Evolutionary conservation across 805 yeast genomes (phyloP), one percentile per base, ranked within the genome.

Genomic region (Brettanomyces sp.): DNA sequence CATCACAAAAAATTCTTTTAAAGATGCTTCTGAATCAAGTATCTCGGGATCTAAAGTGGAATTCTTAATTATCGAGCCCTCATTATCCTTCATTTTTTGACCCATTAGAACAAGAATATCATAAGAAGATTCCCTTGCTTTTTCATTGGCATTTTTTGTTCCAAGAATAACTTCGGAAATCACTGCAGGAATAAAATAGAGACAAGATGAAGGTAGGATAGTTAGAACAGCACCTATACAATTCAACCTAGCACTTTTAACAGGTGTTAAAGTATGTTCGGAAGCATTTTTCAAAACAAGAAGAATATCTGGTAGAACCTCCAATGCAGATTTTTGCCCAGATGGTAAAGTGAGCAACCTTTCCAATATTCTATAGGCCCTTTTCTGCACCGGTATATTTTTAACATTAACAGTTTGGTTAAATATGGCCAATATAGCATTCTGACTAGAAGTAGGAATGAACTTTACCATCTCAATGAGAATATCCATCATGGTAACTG

Each of bases 71-170:
- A 73, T 56, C 38, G 95, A 91, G 42, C 86, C 85, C 18, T 65
- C 63, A 43, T 44, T 42, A 40, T 70, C 70, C 14, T 68, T 60
- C 93, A 93, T 85, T 51, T 76, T 79, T 42, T 77, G 67, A 51
- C 91, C 98, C 88, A 90, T 86, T 37, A 76, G 74, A 39, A 87
- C 80, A 48, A 93, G 71, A 34, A 85, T 74, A 39, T 77, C 74
- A 62, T 82, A 93, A 1, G 97, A 82, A 13, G 80, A 69, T 51
- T 81, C 85, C 60, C 99, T 78, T 1, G 96, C 79, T 67, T 87
- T 86, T 64, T 93, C 99, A 62, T 91, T 95, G 46, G 80, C 82
- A 59, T 89, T 96, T 65, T 91, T 93, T 5, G 97, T 90, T 28
- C 88, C 80, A 56, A 93, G 70, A 46, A 93, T 91, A 23, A 89